Evolutionary conservation across 2,329 filamentous ascomycete genomes (phyloP).

Genomic region (Ophiostoma populinum): DNA sequence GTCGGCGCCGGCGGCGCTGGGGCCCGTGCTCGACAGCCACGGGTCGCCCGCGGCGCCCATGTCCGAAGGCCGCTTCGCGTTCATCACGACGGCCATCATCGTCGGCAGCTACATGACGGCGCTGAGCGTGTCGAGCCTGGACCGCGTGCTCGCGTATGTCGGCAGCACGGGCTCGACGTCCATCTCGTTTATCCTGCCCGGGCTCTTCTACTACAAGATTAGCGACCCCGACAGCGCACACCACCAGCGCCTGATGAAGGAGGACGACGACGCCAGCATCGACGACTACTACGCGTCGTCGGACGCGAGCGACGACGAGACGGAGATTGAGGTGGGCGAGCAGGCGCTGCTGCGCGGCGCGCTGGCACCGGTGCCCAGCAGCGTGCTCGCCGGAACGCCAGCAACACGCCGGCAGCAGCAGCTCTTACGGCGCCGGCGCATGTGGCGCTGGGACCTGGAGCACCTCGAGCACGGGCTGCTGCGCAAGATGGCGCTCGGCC

Average conservation of each 20-base stretch:
- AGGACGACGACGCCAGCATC: constrained; percentile 71
- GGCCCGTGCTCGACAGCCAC: constrained; percentile 24
- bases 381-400: constrained; percentile 10
- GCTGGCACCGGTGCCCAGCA: constrained; percentile 26
- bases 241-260: constrained; percentile 75
- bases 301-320: constrained; percentile 23
- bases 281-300: constrained; percentile 22
- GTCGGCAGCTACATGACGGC: constrained; percentile 73
- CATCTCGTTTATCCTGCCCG: constrained; percentile 92
- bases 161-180: constrained; percentile 87
- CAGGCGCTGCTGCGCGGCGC: constrained; percentile 18
- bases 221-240: constrained; percentile 73
- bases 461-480: constrained; percentile 48
- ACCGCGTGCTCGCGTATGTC: constrained; percentile 86
- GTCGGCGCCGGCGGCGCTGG: constrained; percentile 14
- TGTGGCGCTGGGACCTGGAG: constrained; percentile 42
- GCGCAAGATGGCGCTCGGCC: constrained; percentile 52
- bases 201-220: constrained; percentile 97
- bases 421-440: constrained; percentile 19
- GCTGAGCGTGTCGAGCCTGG: constrained; percentile 77
- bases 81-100: constrained; percentile 76
- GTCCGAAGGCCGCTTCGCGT: constrained; percentile 72
- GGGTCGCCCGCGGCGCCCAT: constrained; percentile 45
- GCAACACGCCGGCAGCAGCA: constrained; percentile 17
- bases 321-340: constrained; percentile 17